These are phyloP conservation scores for Botrytis tulipae DNA, from an alignment of 2,329 filamentous ascomycete genomes.

Conservation along the genomic window DNA sequence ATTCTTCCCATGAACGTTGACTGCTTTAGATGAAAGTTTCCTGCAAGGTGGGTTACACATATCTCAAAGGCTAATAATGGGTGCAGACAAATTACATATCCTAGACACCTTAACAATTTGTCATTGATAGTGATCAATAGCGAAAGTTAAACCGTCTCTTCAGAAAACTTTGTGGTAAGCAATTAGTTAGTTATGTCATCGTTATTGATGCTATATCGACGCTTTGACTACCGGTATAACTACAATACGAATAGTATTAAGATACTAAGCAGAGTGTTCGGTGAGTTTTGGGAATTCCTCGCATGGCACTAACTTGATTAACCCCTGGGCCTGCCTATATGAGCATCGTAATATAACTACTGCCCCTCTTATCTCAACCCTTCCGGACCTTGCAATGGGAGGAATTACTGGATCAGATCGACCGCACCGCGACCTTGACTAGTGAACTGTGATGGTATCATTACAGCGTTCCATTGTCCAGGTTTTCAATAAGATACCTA, in stretches of 20 bases:
- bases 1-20: constrained; percentile 15
- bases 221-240: neutral
- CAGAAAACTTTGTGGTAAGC: neutral
- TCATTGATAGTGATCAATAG: neutral
- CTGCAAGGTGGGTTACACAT: neutral
- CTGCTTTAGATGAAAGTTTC: neutral
- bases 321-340: constrained; percentile 24
- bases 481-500: neutral
- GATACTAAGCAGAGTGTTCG: neutral
- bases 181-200: neutral
- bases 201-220: neutral
- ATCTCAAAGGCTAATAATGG: neutral
- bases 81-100: neutral
- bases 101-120: neutral
- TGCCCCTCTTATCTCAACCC: constrained; percentile 25
- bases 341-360: constrained; percentile 32
- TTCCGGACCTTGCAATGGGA: neutral
- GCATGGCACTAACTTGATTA: neutral
- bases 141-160: neutral
- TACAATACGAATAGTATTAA: neutral
- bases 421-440: neutral
- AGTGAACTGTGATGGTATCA: constrained; percentile 18
- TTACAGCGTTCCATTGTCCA: constrained; percentile 15
- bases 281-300: neutral
- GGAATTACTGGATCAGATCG: constrained; percentile 16